phyloP scores from a whole-genome alignment of 495 filamentous ascomycete genomes.

The Annulohypoxylon stygium region DNA sequence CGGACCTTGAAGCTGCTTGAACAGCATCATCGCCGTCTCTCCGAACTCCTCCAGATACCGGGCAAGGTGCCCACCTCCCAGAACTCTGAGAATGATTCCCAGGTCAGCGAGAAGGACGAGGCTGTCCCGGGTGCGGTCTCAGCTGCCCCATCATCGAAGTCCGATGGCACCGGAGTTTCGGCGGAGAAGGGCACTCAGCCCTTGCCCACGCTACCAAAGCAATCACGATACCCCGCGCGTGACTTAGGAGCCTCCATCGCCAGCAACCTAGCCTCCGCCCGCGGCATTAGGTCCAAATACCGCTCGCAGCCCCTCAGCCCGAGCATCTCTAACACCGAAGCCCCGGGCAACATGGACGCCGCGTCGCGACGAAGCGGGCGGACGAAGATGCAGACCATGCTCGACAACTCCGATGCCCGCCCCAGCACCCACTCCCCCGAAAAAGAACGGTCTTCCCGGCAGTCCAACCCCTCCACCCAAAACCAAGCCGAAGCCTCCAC shows the following conservation, averaged over 20 bases:
- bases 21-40: constrained; percentile 83
- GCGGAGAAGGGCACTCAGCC: constrained; percentile 57
- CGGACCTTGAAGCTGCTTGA: constrained; percentile 87
- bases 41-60: constrained; percentile 80
- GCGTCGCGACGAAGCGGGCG: constrained; percentile 63
- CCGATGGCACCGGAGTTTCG: constrained; percentile 39
- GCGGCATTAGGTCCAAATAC: constrained; percentile 82
- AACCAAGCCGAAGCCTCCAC: constrained; percentile 35
- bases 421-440: constrained; percentile 58
- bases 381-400: constrained; percentile 55
- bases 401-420: constrained; percentile 54
- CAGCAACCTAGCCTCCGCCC: constrained; percentile 88
- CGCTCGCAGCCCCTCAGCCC: constrained; percentile 73
- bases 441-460: constrained; percentile 40
- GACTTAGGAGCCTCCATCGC: constrained; percentile 88
- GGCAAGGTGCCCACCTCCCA: constrained; percentile 67
- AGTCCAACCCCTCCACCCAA: constrained; percentile 26
- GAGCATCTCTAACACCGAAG: constrained; percentile 80
- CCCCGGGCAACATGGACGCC: constrained; percentile 76
- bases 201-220: constrained; percentile 61
- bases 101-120: constrained; percentile 55
- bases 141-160: constrained; percentile 37
- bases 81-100: constrained; percentile 53
- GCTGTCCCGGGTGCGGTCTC: constrained; percentile 35
- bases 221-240: constrained; percentile 67